Base-by-base conservation (phyloP, 108 stramenopile genomes). In the Pseudonitzschia delicatissima region DNA sequence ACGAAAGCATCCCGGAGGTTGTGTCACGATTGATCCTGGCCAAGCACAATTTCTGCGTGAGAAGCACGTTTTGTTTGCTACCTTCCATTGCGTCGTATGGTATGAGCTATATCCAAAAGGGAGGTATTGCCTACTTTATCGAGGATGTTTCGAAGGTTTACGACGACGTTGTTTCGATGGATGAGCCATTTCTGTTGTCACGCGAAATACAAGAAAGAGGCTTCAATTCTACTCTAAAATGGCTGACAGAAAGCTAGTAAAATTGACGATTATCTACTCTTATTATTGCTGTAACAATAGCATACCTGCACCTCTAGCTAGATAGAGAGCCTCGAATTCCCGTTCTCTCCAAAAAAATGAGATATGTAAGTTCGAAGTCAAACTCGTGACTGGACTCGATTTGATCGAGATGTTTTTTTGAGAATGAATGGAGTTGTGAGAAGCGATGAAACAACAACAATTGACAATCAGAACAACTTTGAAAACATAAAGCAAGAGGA, bases 41-140 rank as follows among this genome's bases (percentile, higher is more conserved):
- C 1, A 51, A 76, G 34, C 45, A 74, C 36, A 39, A 34, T 11
- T 42, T 76, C 58, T 65, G 67, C 13, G 62, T 67, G 29, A 39
- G 64, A 59, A 69, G 67, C 45, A 66, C 69, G 26, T 76, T 76
- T 71, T 65, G 69, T 50, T 26, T 66, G 27, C 64, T 76, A 35
- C 64, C 75, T 1, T 36, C 62, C 23, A 21, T 76, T 20, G 57
- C 75, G 9, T 65, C 62, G 26, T 77, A 59, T 52, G 76, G 70
- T 2, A 37, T 31, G 0, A 45, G 67, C 6, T 23, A 49, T 32
- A 12, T 72, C 25, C 66, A 53, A 40, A 51, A 57, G 13, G 67
- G 68, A 27, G 76, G 71, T 0, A 40, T 53, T 13, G 21, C 70
- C 17, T 47, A 51, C 26, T 62, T 37, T 17, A 6, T 45, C 12